Conservation (phyloP, 2,329 filamentous ascomycete genomes). For the Cryphonectria naterciae region DNA sequence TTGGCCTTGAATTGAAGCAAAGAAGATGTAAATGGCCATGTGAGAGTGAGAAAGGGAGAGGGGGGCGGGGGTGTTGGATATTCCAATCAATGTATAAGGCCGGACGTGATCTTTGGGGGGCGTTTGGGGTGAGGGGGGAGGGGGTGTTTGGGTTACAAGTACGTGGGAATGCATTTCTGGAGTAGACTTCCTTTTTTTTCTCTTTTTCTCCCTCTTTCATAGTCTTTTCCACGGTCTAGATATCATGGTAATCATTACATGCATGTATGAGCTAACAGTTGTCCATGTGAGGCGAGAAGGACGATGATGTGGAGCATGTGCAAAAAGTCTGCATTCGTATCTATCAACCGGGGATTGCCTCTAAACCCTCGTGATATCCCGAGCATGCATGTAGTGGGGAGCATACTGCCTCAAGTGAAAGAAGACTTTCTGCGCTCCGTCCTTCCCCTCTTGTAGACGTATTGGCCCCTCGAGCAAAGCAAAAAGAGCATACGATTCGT, state of each 20-base stretch:
- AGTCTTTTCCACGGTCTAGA: not conserved
- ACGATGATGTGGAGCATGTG: not conserved
- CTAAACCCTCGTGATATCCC: not conserved
- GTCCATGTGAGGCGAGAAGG: not conserved
- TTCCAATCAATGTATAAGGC: not conserved
- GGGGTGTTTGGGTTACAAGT: not conserved
- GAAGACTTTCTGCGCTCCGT: not conserved
- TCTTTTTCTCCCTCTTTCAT: no score
- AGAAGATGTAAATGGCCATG: conserved; percentile 10
- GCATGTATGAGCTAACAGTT: not conserved
- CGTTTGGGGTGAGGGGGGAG: not conserved
- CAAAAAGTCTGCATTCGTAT: not conserved
- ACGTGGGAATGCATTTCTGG: not conserved
- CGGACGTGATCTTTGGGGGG: not conserved
- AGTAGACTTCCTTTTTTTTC: not conserved
- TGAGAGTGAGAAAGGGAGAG: no score
- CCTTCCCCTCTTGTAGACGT: not conserved
- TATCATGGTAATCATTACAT: not conserved
- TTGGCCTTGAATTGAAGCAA: conserved; percentile 21
- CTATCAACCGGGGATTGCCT: not conserved
- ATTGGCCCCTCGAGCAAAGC: not conserved
- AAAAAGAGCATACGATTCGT: not conserved
- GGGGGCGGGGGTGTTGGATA: no score
- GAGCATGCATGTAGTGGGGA: not conserved
- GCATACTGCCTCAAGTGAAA: not conserved